phyloP scores from a whole-genome alignment of 108 stramenopile genomes.

The Stephanodiscus triporus region DNA sequence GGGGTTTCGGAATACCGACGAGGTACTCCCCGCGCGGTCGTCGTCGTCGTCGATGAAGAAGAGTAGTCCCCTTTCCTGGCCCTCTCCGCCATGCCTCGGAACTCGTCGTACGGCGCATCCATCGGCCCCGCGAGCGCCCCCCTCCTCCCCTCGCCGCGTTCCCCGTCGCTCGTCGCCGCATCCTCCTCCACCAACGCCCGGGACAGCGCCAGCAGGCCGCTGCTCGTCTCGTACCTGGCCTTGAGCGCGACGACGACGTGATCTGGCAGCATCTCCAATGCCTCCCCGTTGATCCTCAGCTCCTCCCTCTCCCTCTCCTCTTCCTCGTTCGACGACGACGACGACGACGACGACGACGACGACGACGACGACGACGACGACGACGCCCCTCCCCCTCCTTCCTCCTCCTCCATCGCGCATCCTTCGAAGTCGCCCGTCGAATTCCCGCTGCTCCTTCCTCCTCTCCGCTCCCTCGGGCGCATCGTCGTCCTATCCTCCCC shows the following conservation, averaged over 20 bases:
- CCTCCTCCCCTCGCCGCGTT: conserved; percentile 12
- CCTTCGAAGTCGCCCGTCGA: background rate
- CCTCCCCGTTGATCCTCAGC: conserved; percentile 8
- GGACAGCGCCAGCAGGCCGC: conserved; percentile 30
- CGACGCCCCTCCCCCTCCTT: conserved; percentile 6
- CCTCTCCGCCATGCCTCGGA: background rate
- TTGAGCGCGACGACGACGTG: conserved; percentile 40
- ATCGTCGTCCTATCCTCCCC: no score
- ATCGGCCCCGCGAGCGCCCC: conserved; percentile 2
- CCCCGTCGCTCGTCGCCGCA: conserved; percentile 24
- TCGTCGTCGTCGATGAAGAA: no score
- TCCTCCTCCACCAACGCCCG: conserved; percentile 39
- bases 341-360: background rate
- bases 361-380: background rate
- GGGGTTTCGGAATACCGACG: no score
- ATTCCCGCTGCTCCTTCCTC: conserved; percentile 7
- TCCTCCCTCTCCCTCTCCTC: conserved; percentile 15
- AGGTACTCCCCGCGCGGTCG: background rate
- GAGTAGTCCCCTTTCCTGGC: background rate
- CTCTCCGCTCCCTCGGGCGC: no score
- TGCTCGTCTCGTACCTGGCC: conserved; percentile 40
- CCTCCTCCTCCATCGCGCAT: background rate
- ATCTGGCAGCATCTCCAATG: conserved; percentile 42
- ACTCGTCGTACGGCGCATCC: conserved; percentile 1
- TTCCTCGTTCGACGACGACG: background rate